These are phyloP conservation scores for Penicillium digitatum DNA, from an alignment of 2,329 filamentous ascomycete genomes.

Conservation along the genomic window DNA sequence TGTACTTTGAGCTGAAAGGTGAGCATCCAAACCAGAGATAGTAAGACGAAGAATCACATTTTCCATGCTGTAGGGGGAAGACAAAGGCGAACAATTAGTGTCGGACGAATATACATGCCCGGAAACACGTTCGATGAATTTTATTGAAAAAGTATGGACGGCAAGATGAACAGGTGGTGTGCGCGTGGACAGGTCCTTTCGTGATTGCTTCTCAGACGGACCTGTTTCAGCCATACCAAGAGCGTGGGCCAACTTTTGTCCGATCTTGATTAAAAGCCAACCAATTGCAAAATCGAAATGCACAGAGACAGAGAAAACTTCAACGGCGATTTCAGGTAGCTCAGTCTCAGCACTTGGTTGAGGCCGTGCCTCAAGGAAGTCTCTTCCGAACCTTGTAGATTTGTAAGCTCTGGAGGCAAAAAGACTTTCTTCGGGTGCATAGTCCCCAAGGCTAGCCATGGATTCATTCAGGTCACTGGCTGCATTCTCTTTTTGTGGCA, in stretches of 20 bases:
- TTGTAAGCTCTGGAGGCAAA: conserved; percentile 22
- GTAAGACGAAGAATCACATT: conserved; percentile 34
- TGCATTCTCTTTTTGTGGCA: conserved; percentile 9
- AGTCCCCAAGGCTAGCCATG: conserved; percentile 20
- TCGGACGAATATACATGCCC: conserved; percentile 27
- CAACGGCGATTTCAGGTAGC: conserved; percentile 26
- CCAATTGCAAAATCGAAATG: conserved; percentile 42
- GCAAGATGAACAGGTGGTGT: conserved; percentile 24
- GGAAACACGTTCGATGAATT: conserved; percentile 38
- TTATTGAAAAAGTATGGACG: conserved; percentile 32
- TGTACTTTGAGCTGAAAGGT: conserved; percentile 20
- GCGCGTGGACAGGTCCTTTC: conserved; percentile 6
- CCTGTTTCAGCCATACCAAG: conserved; percentile 15
- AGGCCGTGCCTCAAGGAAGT: not conserved
- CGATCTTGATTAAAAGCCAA: conserved; percentile 40
- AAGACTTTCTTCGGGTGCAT: conserved; percentile 23
- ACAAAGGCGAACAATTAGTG: conserved; percentile 7
- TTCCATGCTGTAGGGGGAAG: conserved; percentile 25
- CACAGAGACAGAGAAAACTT: conserved; percentile 30
- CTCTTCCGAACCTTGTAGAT: conserved; percentile 20
- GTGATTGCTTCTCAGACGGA: conserved; percentile 1
- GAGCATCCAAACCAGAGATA: conserved; percentile 26
- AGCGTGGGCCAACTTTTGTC: conserved; percentile 29
- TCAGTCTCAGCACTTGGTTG: not conserved
- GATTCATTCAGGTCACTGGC: conserved; percentile 23